Evolutionary conservation across 148 eudicot genomes (phyloP).

Genomic region (Dianthus caryophyllus): DNA sequence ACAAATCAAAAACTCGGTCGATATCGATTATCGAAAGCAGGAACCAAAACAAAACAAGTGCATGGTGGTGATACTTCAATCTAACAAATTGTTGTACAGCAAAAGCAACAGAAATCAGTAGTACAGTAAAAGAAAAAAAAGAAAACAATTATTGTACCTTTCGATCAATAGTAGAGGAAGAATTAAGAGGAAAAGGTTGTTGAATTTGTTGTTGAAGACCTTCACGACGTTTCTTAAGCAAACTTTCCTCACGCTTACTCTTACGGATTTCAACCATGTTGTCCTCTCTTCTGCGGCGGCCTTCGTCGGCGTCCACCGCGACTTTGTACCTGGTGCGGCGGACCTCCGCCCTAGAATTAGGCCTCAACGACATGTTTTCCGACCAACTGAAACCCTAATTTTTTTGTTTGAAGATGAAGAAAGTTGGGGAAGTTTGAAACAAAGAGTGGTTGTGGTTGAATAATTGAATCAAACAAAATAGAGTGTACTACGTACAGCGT

Average conservation of each 20-base stretch:
- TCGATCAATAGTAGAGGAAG: conserved; percentile 33
- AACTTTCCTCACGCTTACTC: conserved; percentile 60
- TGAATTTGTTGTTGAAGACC: conserved; percentile 38
- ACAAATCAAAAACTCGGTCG: too few relatives aligned
- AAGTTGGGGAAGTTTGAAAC: too few relatives aligned
- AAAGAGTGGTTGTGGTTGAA: too few relatives aligned
- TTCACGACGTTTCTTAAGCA: conserved; percentile 75
- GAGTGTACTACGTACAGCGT: too few relatives aligned
- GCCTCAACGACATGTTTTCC: conserved; percentile 44
- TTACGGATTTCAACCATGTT: conserved; percentile 74
- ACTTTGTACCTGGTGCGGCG: conserved; percentile 69
- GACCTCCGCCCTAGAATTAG: conserved; percentile 41
- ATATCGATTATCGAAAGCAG: too few relatives aligned
- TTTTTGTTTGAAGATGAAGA: too few relatives aligned
- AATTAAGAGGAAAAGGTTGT: conserved; percentile 24
- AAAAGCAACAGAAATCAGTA: too few relatives aligned
- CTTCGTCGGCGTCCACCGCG: conserved; percentile 79
- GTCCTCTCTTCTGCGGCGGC: conserved; percentile 67
- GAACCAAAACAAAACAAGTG: too few relatives aligned
- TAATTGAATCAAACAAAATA: too few relatives aligned
- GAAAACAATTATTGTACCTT: too few relatives aligned
- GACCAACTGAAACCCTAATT: conserved; percentile 17
- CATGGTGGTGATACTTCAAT: too few relatives aligned
- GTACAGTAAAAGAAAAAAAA: not conserved
- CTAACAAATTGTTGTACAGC: too few relatives aligned